Percentiles rank a stretch among this genome's conserved stretches.
These are phyloP conservation scores for Hypoxylon sp. DNA, from an alignment of 2,329 filamentous ascomycete genomes.

Conservation along the genomic window DNA sequence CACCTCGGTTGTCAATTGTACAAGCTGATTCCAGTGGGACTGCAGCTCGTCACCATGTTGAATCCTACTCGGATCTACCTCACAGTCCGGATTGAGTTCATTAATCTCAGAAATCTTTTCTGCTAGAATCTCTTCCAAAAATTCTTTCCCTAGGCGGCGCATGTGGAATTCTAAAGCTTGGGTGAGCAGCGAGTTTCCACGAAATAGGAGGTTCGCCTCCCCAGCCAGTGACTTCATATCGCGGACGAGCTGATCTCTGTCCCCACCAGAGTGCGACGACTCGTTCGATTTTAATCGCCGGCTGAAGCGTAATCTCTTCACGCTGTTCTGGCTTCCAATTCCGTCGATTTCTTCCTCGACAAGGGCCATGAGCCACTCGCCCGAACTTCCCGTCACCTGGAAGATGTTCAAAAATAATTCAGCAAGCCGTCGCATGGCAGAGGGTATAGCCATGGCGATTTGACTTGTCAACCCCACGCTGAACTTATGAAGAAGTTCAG, in stretches of 20 bases:
- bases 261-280: slow-evolving; percentile 72
- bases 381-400: slow-evolving; percentile 87
- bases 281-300: slow-evolving; percentile 79
- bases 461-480: slow-evolving; percentile 86
- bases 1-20: slow-evolving; percentile 82
- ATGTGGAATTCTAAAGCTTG: slow-evolving; percentile 96
- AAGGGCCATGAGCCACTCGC: slow-evolving; percentile 91
- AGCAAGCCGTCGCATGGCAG: slow-evolving; percentile 82
- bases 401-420: slow-evolving; percentile 95
- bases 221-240: slow-evolving; percentile 85
- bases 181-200: slow-evolving; percentile 93
- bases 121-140: slow-evolving; percentile 87
- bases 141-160: slow-evolving; percentile 93
- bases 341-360: slow-evolving; percentile 98
- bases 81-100: slow-evolving; percentile 89
- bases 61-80: slow-evolving; percentile 91
- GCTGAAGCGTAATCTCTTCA: slow-evolving; percentile 81
- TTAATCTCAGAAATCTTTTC: slow-evolving; percentile 92
- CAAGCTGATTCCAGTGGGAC: slow-evolving; percentile 85
- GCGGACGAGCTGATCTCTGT: slow-evolving; percentile 79
- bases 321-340: slow-evolving; percentile 83
- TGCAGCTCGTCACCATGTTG: slow-evolving; percentile 77
- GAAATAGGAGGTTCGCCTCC: slow-evolving; percentile 94
- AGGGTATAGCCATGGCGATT: slow-evolving; percentile 83
- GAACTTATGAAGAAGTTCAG: slow-evolving; percentile 87